Percentiles rank a stretch among this genome's conserved stretches.
phyloP scores from a whole-genome alignment of 108 stramenopile genomes.

The Cyclotella baltica region DNA sequence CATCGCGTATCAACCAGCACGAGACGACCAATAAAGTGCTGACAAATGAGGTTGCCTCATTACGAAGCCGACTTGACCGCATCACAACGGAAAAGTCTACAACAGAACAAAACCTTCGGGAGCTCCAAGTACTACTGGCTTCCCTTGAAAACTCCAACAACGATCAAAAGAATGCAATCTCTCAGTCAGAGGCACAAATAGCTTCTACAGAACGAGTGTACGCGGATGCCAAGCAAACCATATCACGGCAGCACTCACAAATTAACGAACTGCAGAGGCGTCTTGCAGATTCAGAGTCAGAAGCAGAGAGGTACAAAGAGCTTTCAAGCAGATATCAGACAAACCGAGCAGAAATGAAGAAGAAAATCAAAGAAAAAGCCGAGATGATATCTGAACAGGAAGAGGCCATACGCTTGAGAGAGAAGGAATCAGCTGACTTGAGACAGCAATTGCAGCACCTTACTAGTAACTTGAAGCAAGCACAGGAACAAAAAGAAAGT shows the following conservation, averaged over 20 bases:
- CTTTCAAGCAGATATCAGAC: constrained; percentile 50
- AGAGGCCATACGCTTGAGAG: constrained; percentile 33
- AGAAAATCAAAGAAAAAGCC: constrained; percentile 49
- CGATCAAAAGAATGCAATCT: constrained; percentile 33
- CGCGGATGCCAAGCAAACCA: constrained; percentile 44
- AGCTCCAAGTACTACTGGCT: constrained; percentile 44
- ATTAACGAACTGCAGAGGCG: constrained; percentile 44
- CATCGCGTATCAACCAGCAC: constrained; percentile 40
- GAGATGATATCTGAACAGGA: constrained; percentile 50
- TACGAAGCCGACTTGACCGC: constrained; percentile 31
- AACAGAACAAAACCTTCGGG: constrained; percentile 47
- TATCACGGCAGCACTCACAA: constrained; percentile 46
- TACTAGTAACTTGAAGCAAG: constrained; percentile 16
- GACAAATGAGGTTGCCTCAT: constrained; percentile 38
- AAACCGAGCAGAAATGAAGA: constrained; percentile 56
- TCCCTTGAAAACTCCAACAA: constrained; percentile 47
- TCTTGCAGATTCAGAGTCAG: constrained; percentile 42
- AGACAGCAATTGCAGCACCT: constrained; percentile 15
- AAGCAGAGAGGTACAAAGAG: constrained; percentile 45
- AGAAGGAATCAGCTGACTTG: constrained; percentile 38
- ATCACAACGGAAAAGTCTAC: constrained; percentile 38
- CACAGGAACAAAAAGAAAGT: constrained; percentile 29
- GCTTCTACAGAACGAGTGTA: constrained; percentile 47
- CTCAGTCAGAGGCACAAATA: constrained; percentile 38
- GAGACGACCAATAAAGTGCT: constrained; percentile 46